Conservation (phyloP, 2,329 filamentous ascomycete genomes). For the Chalaropsis ovoidea region DNA sequence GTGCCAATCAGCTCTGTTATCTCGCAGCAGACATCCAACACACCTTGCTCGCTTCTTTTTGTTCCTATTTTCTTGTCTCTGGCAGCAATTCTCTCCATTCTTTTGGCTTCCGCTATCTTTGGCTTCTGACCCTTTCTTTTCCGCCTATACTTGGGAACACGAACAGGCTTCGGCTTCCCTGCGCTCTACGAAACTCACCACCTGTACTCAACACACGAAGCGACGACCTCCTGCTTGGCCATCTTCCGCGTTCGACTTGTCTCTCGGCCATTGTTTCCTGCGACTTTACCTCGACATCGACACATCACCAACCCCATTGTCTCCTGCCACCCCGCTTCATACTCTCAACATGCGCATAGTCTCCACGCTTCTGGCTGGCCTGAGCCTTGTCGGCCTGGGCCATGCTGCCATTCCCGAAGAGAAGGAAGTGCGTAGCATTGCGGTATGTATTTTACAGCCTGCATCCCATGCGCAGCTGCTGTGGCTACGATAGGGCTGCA, state of each 20-base stretch:
- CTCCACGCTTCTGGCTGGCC: constrained; percentile 24
- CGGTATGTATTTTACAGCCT: constrained; percentile 24
- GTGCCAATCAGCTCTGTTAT: not conserved
- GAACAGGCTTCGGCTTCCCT: constrained; percentile 12
- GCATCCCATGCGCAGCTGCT: not conserved
- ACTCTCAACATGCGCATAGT: constrained; percentile 23
- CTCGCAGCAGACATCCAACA: constrained; percentile 1
- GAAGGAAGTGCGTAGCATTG: constrained; percentile 26
- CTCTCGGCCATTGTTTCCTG: not conserved
- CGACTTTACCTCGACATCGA: not conserved
- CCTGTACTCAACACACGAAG: constrained; percentile 7
- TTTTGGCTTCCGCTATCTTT: not conserved
- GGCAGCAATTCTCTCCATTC: constrained; percentile 1
- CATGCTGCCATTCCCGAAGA: constrained; percentile 22
- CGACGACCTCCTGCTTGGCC: not conserved
- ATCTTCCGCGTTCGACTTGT: not conserved
- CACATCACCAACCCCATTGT: not conserved
- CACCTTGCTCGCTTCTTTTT: not conserved
- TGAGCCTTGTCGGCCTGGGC: constrained; percentile 21
- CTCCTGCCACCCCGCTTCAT: not conserved
- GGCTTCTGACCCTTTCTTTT: not conserved
- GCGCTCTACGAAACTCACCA: constrained; percentile 9
- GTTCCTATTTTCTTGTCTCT: not conserved
- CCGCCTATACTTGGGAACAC: not conserved
- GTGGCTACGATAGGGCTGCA: not conserved